Evolutionary conservation across 805 yeast species (phyloP).

Genomic region (Candida silvatica): DNA sequence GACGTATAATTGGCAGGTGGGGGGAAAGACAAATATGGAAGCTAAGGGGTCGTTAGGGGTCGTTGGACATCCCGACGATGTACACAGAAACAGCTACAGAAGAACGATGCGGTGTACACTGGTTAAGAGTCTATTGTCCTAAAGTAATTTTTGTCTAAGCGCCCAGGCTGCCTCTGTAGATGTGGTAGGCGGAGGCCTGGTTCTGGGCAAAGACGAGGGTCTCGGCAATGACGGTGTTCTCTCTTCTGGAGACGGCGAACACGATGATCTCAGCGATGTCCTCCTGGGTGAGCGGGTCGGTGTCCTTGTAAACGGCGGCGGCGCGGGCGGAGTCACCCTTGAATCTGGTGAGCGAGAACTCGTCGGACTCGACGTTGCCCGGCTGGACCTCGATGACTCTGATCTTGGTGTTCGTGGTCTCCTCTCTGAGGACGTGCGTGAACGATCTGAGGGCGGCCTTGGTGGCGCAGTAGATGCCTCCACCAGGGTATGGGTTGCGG

Average conservation of each 20-base stretch:
- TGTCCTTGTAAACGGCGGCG: slow-evolving; percentile 54
- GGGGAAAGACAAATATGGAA: not conserved
- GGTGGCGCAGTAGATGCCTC: slow-evolving; percentile 70
- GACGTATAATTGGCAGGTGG: not conserved
- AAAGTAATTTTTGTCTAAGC: slow-evolving; percentile 1
- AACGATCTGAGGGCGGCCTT: slow-evolving; percentile 68
- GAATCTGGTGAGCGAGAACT: slow-evolving; percentile 57
- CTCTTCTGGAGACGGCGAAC: slow-evolving; percentile 57
- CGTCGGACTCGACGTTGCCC: slow-evolving; percentile 69
- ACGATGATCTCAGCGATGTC: slow-evolving; percentile 72
- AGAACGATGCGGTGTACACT: too few species aligned
- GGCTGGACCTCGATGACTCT: slow-evolving; percentile 72
- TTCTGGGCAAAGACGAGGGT: slow-evolving; percentile 74
- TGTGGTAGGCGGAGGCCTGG: slow-evolving; percentile 73
- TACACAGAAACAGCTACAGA: too few species aligned
- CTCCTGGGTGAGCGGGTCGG: slow-evolving; percentile 61
- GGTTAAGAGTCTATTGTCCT: not conserved
- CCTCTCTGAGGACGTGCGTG: slow-evolving; percentile 55
- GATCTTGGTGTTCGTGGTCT: slow-evolving; percentile 42
- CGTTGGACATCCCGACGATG: too few species aligned
- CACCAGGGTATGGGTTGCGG: slow-evolving; percentile 72
- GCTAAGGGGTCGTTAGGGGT: too few species aligned
- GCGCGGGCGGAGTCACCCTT: slow-evolving; percentile 56
- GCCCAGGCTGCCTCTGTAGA: slow-evolving; percentile 36
- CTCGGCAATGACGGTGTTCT: slow-evolving; percentile 72